Base-by-base conservation (phyloP, 176 grass and related monocot species). In the Avena atlantica region DNA sequence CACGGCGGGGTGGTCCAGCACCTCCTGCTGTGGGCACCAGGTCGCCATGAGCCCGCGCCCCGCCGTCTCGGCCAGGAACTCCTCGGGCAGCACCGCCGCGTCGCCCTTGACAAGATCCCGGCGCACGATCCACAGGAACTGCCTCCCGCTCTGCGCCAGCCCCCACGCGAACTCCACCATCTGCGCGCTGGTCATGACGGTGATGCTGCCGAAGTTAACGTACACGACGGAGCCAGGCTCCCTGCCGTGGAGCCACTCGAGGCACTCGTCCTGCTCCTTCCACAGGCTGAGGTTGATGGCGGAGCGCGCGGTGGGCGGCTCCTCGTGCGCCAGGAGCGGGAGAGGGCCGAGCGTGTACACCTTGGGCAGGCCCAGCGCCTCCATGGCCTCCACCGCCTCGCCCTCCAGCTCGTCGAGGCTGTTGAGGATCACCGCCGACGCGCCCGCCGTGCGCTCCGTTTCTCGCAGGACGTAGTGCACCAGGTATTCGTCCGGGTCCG, bases 201-300 rank as follows among this genome's bases (percentile, higher is more conserved):
- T 89, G 85, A 97, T 86, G 88, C 95, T 97, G 27, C 95, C 95
- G 66, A 90, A 97, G 91, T 97, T 97, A 12, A 97, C 92, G 57
- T 95, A 97, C n/a, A 97, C 75, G 58, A 97, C 91, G 0, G 91
- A 97, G 57, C 59, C 69, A 0, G 88, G 29, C 14, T 80, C 82
- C 65, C 89, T 65, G 19, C 69, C 86, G 49, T 89, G 59, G 31
- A 98, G 88, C 95, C 95, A 97, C 34, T 67, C 34, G 0, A 97
- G 77, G 52, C 91, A 93, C 24, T 61, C 78, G 1, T 70, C 61
- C 72, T 97, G 85, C 82, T 97, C 95, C 78, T 90, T 95, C 95
- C 95, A 95, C 2, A 97, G 85, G 63, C 83, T 85, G 36, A 90
- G 81, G 23, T 19, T 50, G 61, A 95, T 70, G 27, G 85, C 44